Percentiles rank a stretch among this genome's conserved stretches.
Evolutionary conservation across 2,329 filamentous ascomycete genomes (phyloP).

Genomic region (Arthrobotrys sphaeroides): DNA sequence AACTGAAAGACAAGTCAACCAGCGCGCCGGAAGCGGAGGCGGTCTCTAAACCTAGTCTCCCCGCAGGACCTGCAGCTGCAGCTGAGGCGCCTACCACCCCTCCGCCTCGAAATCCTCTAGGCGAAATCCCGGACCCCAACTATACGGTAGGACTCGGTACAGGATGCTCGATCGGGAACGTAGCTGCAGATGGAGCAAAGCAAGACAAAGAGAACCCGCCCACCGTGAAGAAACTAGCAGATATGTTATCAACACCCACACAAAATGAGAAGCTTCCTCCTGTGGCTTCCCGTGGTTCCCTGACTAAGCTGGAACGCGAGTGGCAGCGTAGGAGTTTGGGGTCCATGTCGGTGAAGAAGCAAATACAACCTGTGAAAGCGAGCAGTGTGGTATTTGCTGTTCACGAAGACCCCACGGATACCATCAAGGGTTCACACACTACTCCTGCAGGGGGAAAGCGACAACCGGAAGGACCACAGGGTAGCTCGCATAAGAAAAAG

Average conservation of each 20-base stretch:
- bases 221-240: not conserved
- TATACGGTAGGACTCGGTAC: not conserved
- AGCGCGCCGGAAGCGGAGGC: not conserved
- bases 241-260: slow-evolving; percentile 5
- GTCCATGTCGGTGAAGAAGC: not conserved
- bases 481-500: not conserved
- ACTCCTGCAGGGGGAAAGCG: slow-evolving; percentile 3
- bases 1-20: not conserved
- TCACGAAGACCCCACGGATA: not conserved
- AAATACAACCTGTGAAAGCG: not conserved
- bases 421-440: not conserved
- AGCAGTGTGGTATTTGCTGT: not conserved
- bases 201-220: not conserved
- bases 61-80: not conserved
- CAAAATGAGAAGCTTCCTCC: slow-evolving; percentile 22
- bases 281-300: not conserved
- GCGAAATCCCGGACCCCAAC: slow-evolving; percentile 32
- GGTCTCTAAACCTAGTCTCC: not conserved
- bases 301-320: not conserved
- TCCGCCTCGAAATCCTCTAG: slow-evolving; percentile 2
- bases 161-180: not conserved
- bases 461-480: not conserved
- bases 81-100: not conserved
- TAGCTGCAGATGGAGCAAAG: not conserved
- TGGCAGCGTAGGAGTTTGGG: not conserved